These are phyloP conservation scores for Yamadazyma dushanensis DNA, from an alignment of 1,139 yeast species.

Conservation along the genomic window DNA sequence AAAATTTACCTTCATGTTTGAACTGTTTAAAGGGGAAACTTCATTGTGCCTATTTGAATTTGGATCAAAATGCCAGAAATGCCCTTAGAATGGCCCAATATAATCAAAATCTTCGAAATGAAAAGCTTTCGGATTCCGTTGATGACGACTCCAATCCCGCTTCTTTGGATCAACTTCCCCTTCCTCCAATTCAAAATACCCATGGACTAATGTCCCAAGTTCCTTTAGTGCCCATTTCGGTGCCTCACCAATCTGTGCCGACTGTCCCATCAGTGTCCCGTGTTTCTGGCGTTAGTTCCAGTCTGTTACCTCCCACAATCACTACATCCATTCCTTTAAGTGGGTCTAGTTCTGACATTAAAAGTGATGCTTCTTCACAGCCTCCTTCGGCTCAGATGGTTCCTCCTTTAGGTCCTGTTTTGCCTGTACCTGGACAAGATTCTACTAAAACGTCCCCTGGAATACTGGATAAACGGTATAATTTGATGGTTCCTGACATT, in stretches of 20 bases:
- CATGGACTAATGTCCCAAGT: background rate
- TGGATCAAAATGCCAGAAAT: conserved; percentile 50
- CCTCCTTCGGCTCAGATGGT: background rate
- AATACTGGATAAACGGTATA: background rate
- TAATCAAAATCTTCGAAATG: conserved; percentile 43
- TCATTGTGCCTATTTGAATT: conserved; percentile 53
- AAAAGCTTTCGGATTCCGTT: conserved; percentile 14
- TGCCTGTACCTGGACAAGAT: background rate
- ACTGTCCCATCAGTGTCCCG: conserved; percentile 3
- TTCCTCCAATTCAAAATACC: background rate
- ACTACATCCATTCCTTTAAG: background rate
- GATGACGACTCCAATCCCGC: conserved; percentile 16
- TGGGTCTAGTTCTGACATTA: no score
- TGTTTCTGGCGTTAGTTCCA: no score
- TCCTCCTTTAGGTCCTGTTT: background rate
- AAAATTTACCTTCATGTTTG: conserved; percentile 57
- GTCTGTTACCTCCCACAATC: conserved; percentile 4
- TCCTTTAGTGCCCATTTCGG: conserved; percentile 1
- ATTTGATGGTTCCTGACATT: conserved; percentile 3
- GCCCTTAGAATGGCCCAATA: conserved; percentile 54
- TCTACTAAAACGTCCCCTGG: background rate
- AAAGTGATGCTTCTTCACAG: background rate
- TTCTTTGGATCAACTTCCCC: background rate
- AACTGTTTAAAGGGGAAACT: conserved; percentile 62
- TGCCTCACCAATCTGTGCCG: conserved; percentile 1